Evolutionary conservation across 2,329 filamentous ascomycete genomes (phyloP), one percentile per base, ranked within the genome.

Genomic region (Sphaerulina vaccinii): DNA sequence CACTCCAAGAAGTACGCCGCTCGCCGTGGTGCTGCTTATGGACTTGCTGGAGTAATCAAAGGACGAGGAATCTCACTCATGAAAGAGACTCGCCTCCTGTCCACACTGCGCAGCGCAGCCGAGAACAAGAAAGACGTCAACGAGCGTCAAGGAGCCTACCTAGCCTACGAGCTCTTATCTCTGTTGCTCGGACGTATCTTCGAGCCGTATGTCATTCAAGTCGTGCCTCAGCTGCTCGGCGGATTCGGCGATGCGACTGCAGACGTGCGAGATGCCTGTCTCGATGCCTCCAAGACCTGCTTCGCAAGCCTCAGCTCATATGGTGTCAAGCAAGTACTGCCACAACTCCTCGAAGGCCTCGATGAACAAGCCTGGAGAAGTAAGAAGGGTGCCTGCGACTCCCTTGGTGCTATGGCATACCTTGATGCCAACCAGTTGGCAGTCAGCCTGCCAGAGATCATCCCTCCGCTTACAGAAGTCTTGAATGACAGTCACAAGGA

Each of bases 401-500:
- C 96, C 21, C 80, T 99, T 11, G 93, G 93, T 69, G 93, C 93
- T 57, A 99, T 99, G 93, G 95, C 93, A 4, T 99, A 99, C 68
- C 82, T 99, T 24, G 93, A 97, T 68, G 92, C 95, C 6, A 88
- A 96, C 60, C 93, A 99, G 70, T 81, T 99, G 15, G 90, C 93
- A 1, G 81, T 87, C 62, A 97, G 91, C 68, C 75, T 99, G 64
- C 93, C 93, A 2, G 91, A 95, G 51, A 99, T 99, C 62, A 99
- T 99, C 61, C 93, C 95, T 21, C 92, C 95, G 13, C 79, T 99
- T 51, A 97, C 95, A 1, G 85, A 87, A 39, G 93, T 97, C 3
- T 76, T 99, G 52, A 99, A 96, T 62, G 93, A 99, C 75, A 96
- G 89, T 65, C 93, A 99, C 75, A 99, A 99, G 71, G 93, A 99